Evolutionary conservation across 2,329 filamentous ascomycete genomes (phyloP), one percentile per base, ranked within the genome.

Genomic region (Chlorencoelia australis): DNA sequence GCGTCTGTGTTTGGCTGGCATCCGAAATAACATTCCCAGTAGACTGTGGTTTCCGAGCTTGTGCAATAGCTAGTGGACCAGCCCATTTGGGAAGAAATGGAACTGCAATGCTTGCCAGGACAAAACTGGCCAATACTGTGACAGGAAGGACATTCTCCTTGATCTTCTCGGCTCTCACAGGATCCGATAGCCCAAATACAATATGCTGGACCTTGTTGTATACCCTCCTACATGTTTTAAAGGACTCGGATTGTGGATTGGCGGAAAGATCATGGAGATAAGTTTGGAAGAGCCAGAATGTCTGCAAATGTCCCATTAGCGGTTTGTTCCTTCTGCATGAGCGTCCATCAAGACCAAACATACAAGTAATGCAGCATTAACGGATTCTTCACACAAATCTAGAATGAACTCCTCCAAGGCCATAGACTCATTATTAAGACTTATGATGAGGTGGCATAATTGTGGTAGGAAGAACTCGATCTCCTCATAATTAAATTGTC

Each of bases 391-490:
- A 62, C 85, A 91, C 42, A 91, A 64, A 59, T 91, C 84, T 54
- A 89, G 66, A 52, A 91, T 71, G 57, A 89, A 91, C 64, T 91
- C 84, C 63, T 91, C 85, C 60, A 91, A 62, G 32, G 85, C 84
- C 82, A 91, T 88, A 49, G 83, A 89, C 67, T 91, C 85, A 62
- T 89, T 91, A 67, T 89, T 78, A 59, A 89, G 75, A 61, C 82
- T 88, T 55, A 91, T 82, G 63, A 88, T 78, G 46, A 91, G 76
- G 64, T 91, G 85, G 59, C 84, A 91, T 67, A 91, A 67, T 67
- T 86, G 82, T 44, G 84, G 84, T 33, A 91, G 72, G 68, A 89
- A 91, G 76, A 91, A 91, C 63, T 91, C 85, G 58, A 91, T 88
- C 63, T 91, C 83, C 67, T 87, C 82, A 65, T 89, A 91, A 47